These are phyloP conservation scores for Plasmodium yoelii DNA, from an alignment of 169 alveolate genomes.

Conservation along the genomic window DNA sequence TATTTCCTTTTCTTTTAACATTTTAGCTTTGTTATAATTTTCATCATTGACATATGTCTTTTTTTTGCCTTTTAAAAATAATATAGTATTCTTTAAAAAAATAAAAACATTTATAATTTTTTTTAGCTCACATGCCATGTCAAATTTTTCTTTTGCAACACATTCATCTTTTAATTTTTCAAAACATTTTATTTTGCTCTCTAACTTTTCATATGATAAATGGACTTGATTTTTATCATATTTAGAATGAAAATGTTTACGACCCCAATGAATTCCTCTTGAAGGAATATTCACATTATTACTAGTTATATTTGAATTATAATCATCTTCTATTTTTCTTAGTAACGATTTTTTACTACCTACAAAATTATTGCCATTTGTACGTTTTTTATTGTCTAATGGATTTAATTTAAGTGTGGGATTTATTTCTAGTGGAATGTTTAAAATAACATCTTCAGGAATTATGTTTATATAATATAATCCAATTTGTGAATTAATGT, in stretches of 20 bases:
- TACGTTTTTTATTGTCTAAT: slow-evolving; percentile 25
- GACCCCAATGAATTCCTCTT: slow-evolving; percentile 9
- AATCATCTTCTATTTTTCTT: slow-evolving; percentile 35
- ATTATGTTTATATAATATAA: slow-evolving; percentile 58
- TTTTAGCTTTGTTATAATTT: slow-evolving; percentile 75
- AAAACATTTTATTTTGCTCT: slow-evolving; percentile 67
- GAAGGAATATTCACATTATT: slow-evolving; percentile 8
- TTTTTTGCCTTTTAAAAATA: slow-evolving; percentile 68
- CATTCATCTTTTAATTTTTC: slow-evolving; percentile 75
- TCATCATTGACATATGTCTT: slow-evolving; percentile 70
- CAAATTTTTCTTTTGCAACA: slow-evolving; percentile 66
- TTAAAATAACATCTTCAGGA: slow-evolving; percentile 70
- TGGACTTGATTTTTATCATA: slow-evolving; percentile 40
- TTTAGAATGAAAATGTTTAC: slow-evolving; percentile 33
- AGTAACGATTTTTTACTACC: slow-evolving; percentile 21
- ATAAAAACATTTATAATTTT: slow-evolving; percentile 67
- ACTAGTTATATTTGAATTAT: slow-evolving; percentile 7
- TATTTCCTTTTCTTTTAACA: slow-evolving; percentile 69
- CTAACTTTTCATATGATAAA: slow-evolving; percentile 58
- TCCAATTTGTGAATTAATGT: slow-evolving; percentile 64
- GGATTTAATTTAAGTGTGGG: slow-evolving; percentile 48
- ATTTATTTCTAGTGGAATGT: slow-evolving; percentile 22
- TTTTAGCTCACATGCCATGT: slow-evolving; percentile 64
- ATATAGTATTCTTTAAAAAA: slow-evolving; percentile 60
- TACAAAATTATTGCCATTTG: slow-evolving; percentile 30